Evolutionary conservation across 441 rosid genomes (phyloP), one percentile per base, ranked within the genome.

Genomic region (Adansonia rubrostipa): DNA sequence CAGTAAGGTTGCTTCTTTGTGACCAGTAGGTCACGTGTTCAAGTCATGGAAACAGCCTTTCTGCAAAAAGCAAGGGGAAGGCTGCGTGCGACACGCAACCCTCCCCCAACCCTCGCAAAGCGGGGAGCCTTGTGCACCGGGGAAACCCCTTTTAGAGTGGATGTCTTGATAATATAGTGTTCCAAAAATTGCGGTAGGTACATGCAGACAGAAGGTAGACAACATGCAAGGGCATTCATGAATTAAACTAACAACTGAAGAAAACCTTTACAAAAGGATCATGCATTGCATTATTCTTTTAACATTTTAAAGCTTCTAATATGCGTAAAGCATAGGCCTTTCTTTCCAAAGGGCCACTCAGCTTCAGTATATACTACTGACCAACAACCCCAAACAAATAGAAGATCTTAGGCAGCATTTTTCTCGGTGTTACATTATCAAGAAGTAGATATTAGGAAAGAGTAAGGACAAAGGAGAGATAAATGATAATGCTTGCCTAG

Each of bases 111-210:
- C n/a, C 13, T 61, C 15, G 14, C 6, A 4, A 24, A 61, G 36
- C 36, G 10, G 36, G 65, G 42, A 61, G n/a, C 65, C 65, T 22
- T 24, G n/a, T 4, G 36, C 65, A 54, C 17, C n/a, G 7, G 60
- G 60, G 60, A 54, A 15, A 54, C n/a, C 20, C 7, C 60, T 54
- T 54, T n/a, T 54, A 54, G 9, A 56, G 14, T 20, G 44, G 57
- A 71, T 53, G 62, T 54, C 61, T 71, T 53, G 62, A 71, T 71
- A 68, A n/a, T 15, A 51, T 71, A 15, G 3, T 71, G 1, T 8
- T 50, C 13, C 22, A 61, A 17, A 71, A 53, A 7, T 13, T 71
- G 62, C 40, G 6, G 68, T 54, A 33, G 47, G 36, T 33, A 7
- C 67, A 62, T 20, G 8, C 3, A 62, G 42, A 33, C 6, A 6